Evolutionary conservation across 2,329 filamentous ascomycete genomes (phyloP).

Genomic region (Sodiomyces alkalinus): DNA sequence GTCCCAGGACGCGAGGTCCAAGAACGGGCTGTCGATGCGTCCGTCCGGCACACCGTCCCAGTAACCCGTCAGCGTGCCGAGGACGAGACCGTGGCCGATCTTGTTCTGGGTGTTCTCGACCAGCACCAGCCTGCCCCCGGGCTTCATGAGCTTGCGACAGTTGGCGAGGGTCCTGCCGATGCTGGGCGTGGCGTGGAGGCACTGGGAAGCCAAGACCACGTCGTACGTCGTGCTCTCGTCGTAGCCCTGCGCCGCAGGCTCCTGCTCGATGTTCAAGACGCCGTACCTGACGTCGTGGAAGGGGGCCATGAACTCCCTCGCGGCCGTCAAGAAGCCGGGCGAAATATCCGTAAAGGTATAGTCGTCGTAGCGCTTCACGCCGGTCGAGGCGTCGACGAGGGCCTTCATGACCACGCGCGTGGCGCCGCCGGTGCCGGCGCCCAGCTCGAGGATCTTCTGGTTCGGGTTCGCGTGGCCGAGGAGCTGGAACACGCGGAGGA

Average conservation of each 20-base stretch:
- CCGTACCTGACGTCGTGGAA: constrained; percentile 15
- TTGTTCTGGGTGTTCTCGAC: constrained; percentile 13
- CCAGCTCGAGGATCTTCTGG: constrained; percentile 24
- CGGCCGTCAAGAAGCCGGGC: constrained; percentile 22
- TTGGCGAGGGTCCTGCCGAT: constrained; percentile 13
- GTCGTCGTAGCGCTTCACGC: too few species aligned
- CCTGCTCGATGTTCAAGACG: constrained; percentile 18
- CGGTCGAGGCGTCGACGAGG: too few species aligned
- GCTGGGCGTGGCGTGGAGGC: constrained; percentile 15
- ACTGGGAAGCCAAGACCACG: constrained; percentile 15
- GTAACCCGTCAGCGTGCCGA: constrained; percentile 21
- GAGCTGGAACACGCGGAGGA: too few species aligned
- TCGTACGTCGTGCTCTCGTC: constrained; percentile 11
- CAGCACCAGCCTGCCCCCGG: constrained; percentile 16
- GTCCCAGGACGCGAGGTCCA: constrained; percentile 3
- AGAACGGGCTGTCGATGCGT: constrained; percentile 3
- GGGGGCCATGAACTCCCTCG: constrained; percentile 10
- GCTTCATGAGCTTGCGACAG: constrained; percentile 12
- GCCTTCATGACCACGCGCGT: constrained; percentile 19
- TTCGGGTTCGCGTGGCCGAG: too few species aligned
- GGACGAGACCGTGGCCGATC: constrained; percentile 11
- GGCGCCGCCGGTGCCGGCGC: constrained; percentile 25
- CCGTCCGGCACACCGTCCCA: constrained; percentile 16
- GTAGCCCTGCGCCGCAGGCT: constrained; percentile 14
- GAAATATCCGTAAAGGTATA: constrained; percentile 33